Conservation (phyloP, 2,329 filamentous ascomycete species). For the Macroventuria anomochaeta region DNA sequence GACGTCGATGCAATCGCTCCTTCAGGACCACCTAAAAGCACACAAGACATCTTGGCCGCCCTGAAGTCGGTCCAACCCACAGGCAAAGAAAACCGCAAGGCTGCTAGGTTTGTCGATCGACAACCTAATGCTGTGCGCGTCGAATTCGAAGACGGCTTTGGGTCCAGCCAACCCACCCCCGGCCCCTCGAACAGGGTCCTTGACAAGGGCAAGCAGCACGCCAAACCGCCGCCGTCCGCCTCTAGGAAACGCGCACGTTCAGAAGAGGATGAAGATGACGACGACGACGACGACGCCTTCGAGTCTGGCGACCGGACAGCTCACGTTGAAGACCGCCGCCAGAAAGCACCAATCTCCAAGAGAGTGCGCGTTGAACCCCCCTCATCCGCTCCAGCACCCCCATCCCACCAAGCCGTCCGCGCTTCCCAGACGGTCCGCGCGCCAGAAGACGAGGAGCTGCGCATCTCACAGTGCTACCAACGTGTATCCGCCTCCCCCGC, state of each 20-base stretch:
- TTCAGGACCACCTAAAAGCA: conserved; percentile 29
- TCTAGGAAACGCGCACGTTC: conserved; percentile 30
- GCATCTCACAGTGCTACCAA: not conserved
- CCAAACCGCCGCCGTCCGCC: conserved; percentile 25
- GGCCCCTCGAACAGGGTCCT: conserved; percentile 26
- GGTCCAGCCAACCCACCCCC: conserved; percentile 35
- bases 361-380: conserved; percentile 33
- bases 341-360: conserved; percentile 42
- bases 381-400: conserved; percentile 31
- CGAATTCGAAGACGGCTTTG: conserved; percentile 48
- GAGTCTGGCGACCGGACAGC: conserved; percentile 48
- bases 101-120: conserved; percentile 40
- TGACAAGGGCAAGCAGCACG: conserved; percentile 38
- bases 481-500: not conserved
- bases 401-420: conserved; percentile 38
- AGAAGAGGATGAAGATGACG: conserved; percentile 34
- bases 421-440: not conserved
- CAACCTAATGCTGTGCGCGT: conserved; percentile 50
- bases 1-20: conserved; percentile 7
- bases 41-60: conserved; percentile 28
- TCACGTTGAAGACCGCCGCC: conserved; percentile 45
- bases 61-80: conserved; percentile 27
- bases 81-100: conserved; percentile 45
- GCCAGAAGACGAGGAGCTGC: not conserved
- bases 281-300: conserved; percentile 51